These are phyloP conservation scores for Beauveria australis DNA, from an alignment of 2,329 filamentous ascomycete genomes.

Conservation along the genomic window DNA sequence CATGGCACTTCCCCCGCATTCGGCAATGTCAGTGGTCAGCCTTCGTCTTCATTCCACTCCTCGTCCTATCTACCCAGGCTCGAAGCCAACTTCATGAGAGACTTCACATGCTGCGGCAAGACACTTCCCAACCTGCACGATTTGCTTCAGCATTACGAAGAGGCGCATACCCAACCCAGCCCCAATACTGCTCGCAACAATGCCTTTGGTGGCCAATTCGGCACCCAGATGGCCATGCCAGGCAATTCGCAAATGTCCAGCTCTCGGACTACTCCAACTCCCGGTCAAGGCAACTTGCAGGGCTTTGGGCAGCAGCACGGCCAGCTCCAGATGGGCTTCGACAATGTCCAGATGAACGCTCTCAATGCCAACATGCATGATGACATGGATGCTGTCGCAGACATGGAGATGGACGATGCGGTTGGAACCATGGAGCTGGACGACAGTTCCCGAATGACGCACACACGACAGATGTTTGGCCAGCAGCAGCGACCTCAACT, in stretches of 20 bases:
- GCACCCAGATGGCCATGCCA: conserved; percentile 24
- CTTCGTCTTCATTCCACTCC: conserved; percentile 92
- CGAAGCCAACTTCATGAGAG: conserved; percentile 95
- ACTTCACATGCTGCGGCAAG: conserved; percentile 90
- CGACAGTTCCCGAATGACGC: conserved; percentile 57
- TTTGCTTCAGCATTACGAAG: conserved; percentile 92
- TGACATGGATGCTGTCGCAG: conserved; percentile 78
- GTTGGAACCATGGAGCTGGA: conserved; percentile 58
- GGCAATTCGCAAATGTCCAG: conserved; percentile 25
- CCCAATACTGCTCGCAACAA: conserved; percentile 33
- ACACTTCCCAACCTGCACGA: conserved; percentile 89
- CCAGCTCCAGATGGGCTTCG: conserved; percentile 17
- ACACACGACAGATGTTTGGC: conserved; percentile 60
- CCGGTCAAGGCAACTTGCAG: conserved; percentile 22
- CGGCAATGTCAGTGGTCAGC: conserved; percentile 47
- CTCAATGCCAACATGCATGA: conserved; percentile 33
- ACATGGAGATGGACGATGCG: conserved; percentile 95
- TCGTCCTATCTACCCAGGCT: conserved; percentile 94
- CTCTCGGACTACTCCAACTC: conserved; percentile 24
- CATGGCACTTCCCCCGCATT: conserved; percentile 85
- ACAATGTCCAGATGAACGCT: conserved; percentile 31
- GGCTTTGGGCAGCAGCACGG: conserved; percentile 21
- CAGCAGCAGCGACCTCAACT: conserved; percentile 61
- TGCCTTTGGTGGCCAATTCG: conserved; percentile 32
- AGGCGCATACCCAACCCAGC: conserved; percentile 71